phyloP scores from a whole-genome alignment of 176 grass and related monocot genomes.

The maize (Zea mays) region DNA sequence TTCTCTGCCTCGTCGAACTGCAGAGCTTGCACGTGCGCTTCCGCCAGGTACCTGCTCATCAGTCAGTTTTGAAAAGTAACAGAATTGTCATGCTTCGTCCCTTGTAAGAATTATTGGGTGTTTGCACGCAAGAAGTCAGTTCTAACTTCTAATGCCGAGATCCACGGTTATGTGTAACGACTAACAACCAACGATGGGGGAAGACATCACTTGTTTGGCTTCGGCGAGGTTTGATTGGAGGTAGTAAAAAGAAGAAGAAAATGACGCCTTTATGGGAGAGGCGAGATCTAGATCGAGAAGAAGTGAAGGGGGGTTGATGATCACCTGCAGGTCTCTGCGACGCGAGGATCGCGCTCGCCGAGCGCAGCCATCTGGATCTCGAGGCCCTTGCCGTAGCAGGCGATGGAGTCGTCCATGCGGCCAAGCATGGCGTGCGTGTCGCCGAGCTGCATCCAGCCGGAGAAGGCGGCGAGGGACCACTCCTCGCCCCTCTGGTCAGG shows the following conservation, averaged over 20 bases:
- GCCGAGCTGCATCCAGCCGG: slow-evolving; percentile 98
- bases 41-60: slow-evolving; percentile 75
- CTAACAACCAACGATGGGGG: background rate
- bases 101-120: background rate
- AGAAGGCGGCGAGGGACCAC: slow-evolving; percentile 80
- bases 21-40: slow-evolving; percentile 90
- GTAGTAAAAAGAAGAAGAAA: background rate
- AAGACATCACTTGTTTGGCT: no score
- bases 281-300: slow-evolving; percentile 41
- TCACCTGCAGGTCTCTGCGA: slow-evolving; percentile 92
- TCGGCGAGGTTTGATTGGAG: background rate
- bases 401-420: slow-evolving; percentile 85
- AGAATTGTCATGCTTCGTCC: background rate
- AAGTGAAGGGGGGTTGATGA: background rate
- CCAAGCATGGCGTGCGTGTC: slow-evolving; percentile 97
- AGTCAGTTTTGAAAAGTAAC: background rate
- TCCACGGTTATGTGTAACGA: background rate
- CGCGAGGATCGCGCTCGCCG: slow-evolving; percentile 77
- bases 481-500: slow-evolving; percentile 51
- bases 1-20: slow-evolving; percentile 97
- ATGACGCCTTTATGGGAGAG: background rate
- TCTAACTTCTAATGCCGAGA: background rate
- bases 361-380: slow-evolving; percentile 95
- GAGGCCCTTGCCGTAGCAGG: slow-evolving; percentile 87
- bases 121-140: background rate